Base-by-base conservation (phyloP, 2,329 filamentous ascomycete genomes). In the Fusarium citri region DNA sequence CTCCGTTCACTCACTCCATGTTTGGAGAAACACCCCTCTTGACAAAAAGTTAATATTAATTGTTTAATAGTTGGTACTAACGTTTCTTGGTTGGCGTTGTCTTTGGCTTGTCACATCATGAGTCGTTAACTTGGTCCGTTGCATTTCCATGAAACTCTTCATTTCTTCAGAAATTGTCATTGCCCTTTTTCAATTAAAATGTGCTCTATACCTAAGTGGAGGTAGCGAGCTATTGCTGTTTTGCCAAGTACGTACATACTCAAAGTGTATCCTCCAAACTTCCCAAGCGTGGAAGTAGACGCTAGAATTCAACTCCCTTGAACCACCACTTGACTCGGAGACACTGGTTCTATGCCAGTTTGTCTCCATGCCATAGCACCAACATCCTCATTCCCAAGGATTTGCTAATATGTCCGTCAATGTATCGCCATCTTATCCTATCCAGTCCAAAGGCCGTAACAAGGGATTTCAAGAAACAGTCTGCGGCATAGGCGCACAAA, bases 181-280 rank as follows among this genome's bases (percentile, higher is more conserved):
- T 69, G 48, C 55, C 53, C 46, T 55, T 68, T 69, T 71, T 45
- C 48, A 65, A 65, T 71, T 68, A 71, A 69, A 67, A 64, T 64
- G 46, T 54, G 68, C 63, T 58, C 59, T 68, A 45, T 55, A 69
- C 66, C 56, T 67, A 58, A 50, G 40, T 53, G 50, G 41, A 63
- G 66, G 66, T 70, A 48, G 16, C 30, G 54, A 63, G 66, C 66
- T 69, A 70, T 63, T 70, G 61, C 53, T 55, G 59, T 55, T 70
- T 60, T 71, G 68, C 68, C 64, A 71, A 71, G 64, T 61, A 71
- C 64, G 55, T 69, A 66, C 66, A 69, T 66, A 64, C 62, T 62
- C 66, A 58, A 69, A 70, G 62, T 69, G 46, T 63, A 70, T 67
- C 53, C 45, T 51, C 51, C 57, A 51, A 57, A 41, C 48, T 50